Base-by-base conservation (phyloP, 208 protist species). In the Borovskyia barvae region DNA sequence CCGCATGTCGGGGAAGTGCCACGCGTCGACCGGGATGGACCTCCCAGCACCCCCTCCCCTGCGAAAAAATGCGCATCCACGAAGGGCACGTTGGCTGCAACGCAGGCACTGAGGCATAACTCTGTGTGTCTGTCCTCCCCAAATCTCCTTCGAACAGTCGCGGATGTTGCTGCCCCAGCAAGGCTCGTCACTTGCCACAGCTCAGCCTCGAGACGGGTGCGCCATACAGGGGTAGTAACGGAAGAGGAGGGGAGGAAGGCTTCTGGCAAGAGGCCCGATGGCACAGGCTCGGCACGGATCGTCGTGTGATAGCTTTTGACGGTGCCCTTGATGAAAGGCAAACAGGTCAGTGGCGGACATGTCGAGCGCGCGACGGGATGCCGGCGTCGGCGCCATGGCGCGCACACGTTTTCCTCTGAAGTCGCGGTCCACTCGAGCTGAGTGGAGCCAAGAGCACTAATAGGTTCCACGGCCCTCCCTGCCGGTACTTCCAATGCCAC, bases 11-110 rank as follows among this genome's bases (percentile, higher is more conserved):
- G n/a, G n/a, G n/a, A n/a, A n/a, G n/a, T n/a, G n/a, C n/a, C n/a
- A n/a, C n/a, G n/a, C n/a, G n/a, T n/a, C n/a, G n/a, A n/a, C n/a
- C n/a, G n/a, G n/a, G n/a, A n/a, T n/a, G n/a, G n/a, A n/a, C 20
- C 29, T n/a, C 66, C 58, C 49, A 70, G 64, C 5, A 36, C 56
- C 12, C 52, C 71, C 43, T 74, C 65, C 19, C 60, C 32, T 8
- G 61, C 49, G 33, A 49, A 58, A 32, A 82, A 82, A 7, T 17
- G 24, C 17, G 56, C 51, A 43, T 77, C 75, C 11, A 77, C 56
- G 48, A 82, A 82, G 14, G 50, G 39, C 9, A 65, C 57, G 28
- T 52, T 63, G 2, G 41, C 59, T 8, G 28, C 29, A 19, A 66
- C 46, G 33, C 59, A 66, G 25, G 29, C 14, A 5, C 12, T 12